Evolutionary conservation across 2,329 filamentous ascomycete species (phyloP).

Genomic region (Fusarium algeriense): DNA sequence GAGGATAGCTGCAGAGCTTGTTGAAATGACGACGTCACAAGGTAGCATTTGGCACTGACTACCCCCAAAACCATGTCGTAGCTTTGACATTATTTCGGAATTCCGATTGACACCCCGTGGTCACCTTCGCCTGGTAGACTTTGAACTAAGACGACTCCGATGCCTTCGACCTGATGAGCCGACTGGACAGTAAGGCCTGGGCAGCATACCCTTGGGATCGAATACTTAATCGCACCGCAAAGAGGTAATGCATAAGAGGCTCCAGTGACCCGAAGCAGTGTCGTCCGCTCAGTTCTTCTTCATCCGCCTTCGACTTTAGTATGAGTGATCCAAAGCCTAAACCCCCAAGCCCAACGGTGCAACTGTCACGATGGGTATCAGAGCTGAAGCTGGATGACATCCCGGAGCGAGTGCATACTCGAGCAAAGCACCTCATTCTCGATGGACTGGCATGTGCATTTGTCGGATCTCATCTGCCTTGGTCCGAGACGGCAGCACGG

Average conservation of each 20-base stretch:
- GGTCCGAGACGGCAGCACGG: conserved; percentile 2
- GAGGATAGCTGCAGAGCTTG: too few species aligned
- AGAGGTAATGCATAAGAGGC: not conserved
- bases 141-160: not conserved
- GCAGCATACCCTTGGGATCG: not conserved
- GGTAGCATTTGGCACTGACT: too few species aligned
- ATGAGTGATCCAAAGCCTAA: not conserved
- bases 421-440: conserved; percentile 6
- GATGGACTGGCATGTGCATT: conserved; percentile 3
- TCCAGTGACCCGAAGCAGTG: not conserved
- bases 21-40: too few species aligned
- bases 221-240: not conserved
- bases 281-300: too few species aligned
- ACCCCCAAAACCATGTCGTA: not conserved
- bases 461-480: conserved; percentile 8
- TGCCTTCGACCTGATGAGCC: not conserved
- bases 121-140: not conserved
- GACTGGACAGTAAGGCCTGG: not conserved
- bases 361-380: conserved; percentile 12
- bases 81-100: not conserved
- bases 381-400: not conserved
- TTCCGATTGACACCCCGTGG: not conserved
- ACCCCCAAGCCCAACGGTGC: not conserved
- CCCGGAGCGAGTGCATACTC: not conserved
- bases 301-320: not conserved